Evolutionary conservation across 164 flowering plant species (phyloP), one percentile per base, ranked within the genome.

Genomic region (Piper betle): DNA sequence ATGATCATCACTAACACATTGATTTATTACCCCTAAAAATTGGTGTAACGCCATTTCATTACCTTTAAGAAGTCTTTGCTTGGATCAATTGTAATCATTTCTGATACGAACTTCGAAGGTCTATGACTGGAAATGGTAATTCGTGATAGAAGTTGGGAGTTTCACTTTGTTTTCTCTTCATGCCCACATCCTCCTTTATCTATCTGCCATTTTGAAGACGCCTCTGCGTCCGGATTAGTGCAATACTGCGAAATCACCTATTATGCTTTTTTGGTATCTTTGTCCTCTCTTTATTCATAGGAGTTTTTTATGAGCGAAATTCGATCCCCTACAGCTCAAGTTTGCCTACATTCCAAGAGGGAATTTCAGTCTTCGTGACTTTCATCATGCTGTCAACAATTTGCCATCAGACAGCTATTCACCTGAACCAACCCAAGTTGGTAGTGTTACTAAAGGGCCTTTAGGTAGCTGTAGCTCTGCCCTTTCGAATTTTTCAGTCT

Each of bases 301-400:
- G 4, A 17, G 6, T 15, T 17, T 9, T 6, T 33, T 50, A 38
- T 61, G 37, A 19, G 37, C 53, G 8, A 39, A 19, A n/a, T 5
- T 2, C 38, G 39, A 50, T 11, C 41, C 39, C 33, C 17, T 43
- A 68, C 78, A 88, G 96, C 69, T 88, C 72, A 84, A 79, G 75
- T 65, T 86, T 38, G 87, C 84, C 6, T 84, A 91, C 62, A 58
- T 68, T 71, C 95, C 94, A 4, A 68, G 70, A 68, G 82, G 80
- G 64, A 55, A 66, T 68, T 91, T 88, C 73, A 78, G 57, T 63
- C 74, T 91, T 4, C 88, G 88, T 4, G 96, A 84, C 68, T 85
- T 91, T 68, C 98, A 91, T 66, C 85, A 77, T 54, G 92, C 94
- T 17, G 86, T 91, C 68, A 81, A 73, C 64, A 81, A 65, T 70